These are phyloP conservation scores for Dioscorea alata DNA, from an alignment of 106 monocot species.

Conservation along the genomic window DNA sequence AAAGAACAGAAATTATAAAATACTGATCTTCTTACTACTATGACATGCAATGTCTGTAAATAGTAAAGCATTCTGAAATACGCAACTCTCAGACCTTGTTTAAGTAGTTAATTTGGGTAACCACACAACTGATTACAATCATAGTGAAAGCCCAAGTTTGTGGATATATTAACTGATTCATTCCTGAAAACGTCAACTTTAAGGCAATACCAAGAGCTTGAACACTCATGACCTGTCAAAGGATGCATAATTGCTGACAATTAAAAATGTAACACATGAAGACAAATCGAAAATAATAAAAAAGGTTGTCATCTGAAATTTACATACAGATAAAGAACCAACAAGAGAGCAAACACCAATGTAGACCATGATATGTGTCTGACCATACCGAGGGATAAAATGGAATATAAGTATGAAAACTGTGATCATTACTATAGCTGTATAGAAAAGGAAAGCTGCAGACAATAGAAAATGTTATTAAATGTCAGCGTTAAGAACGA, in stretches of 20 bases:
- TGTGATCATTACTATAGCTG: constrained; percentile 30
- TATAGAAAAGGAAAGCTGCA: constrained; percentile 66
- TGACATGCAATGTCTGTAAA: too few species aligned
- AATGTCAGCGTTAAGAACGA: too few species aligned
- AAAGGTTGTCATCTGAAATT: neutral
- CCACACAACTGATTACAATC: constrained; percentile 2
- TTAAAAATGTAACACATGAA: neutral
- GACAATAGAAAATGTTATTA: neutral
- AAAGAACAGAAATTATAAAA: too few species aligned
- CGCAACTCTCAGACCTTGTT: neutral
- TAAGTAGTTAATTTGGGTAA: constrained; percentile 5
- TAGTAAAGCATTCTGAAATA: neutral
- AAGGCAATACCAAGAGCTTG: constrained; percentile 69
- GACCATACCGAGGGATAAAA: constrained; percentile 64
- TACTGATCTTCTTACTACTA: too few species aligned
- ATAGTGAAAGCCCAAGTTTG: constrained; percentile 26
- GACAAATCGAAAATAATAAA: neutral
- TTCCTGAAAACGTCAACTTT: constrained; percentile 58
- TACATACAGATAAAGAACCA: constrained; percentile 66
- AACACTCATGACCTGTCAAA: constrained; percentile 56
- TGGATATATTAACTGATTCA: constrained; percentile 59
- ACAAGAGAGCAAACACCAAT: constrained; percentile 68
- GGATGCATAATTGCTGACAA: neutral
- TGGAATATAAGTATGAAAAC: constrained; percentile 53
- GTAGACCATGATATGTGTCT: constrained; percentile 63